phyloP scores from a whole-genome alignment of 495 filamentous ascomycete genomes.

The Penicillium desertorum region DNA sequence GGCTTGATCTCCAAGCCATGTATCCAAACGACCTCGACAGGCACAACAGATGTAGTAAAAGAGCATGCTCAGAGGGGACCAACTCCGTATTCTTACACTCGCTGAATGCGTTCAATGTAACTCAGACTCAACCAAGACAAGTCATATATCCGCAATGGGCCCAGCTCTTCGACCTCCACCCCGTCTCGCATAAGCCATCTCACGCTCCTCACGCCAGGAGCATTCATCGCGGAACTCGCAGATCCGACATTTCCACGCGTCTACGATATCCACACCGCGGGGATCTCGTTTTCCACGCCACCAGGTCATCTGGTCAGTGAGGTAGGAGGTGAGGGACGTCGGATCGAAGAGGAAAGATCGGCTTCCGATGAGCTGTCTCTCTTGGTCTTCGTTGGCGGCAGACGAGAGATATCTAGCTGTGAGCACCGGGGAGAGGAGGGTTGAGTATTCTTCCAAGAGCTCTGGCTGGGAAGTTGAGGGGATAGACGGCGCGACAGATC shows the following conservation, averaged over 20 bases:
- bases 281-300: constrained; percentile 80
- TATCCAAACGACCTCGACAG: not conserved
- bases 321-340: constrained; percentile 58
- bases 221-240: constrained; percentile 65
- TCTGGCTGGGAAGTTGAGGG: constrained; percentile 54
- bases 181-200: constrained; percentile 43
- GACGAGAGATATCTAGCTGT: constrained; percentile 48
- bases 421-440: constrained; percentile 46
- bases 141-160: constrained; percentile 18
- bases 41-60: not conserved
- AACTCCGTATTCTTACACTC: constrained; percentile 3
- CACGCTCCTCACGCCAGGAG: constrained; percentile 59
- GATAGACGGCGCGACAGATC: constrained; percentile 39
- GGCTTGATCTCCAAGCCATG: no score
- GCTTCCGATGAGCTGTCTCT: constrained; percentile 57
- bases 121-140: not conserved
- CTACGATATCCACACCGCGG: constrained; percentile 80
- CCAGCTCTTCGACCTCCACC: constrained; percentile 22
- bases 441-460: constrained; percentile 56
- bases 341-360: constrained; percentile 71
- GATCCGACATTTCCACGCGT: constrained; percentile 82
- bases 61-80: not conserved
- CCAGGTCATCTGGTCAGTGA: constrained; percentile 72
- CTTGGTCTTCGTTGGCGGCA: constrained; percentile 27
- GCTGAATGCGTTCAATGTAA: not conserved